Evolutionary conservation across 306 rosid species (phyloP), one percentile per base, ranked within the genome.

Genomic region (Comarum palustre): DNA sequence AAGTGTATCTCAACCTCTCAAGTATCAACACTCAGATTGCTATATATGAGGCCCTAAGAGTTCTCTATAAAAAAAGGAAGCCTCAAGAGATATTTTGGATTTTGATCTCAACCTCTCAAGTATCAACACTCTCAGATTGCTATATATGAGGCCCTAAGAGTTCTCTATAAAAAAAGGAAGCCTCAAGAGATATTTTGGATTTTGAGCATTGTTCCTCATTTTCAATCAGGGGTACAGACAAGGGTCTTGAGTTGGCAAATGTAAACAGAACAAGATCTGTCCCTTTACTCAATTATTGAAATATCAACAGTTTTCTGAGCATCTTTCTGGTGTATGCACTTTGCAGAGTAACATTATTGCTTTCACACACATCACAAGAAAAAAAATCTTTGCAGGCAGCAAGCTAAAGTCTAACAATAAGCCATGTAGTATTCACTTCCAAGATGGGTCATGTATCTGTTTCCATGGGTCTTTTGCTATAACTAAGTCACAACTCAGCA

Each of bases 201-300:
- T 8, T 65, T 22, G 36, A 61, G 24, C 42, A 16, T 25, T 66
- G 71, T 43, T 43, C 38, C 39, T 66, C 16, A 43, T 66, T 66
- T 43, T 41, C 22, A 41, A 24, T 66, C 52, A 66, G 7, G 36
- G 54, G 12, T 22, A 15, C 6, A 61, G 15, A 61, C 25, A 43
- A 42, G 14, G 55, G 17, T 45, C 10, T 27, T 19, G 10, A 25
- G 34, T 14, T 41, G 13, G 39, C 57, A 45, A 22, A 45, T 67
- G 38, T 16, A 43, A 25, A 67, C 8, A 43, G 43, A 43, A 25
- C 71, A 67, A 24, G 55, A 7, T 54, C 52, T 45, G 57, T 67
- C 38, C 16, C 43, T 22, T 45, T 45, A 19, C 27, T 62, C 67
- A 7, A 62, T 62, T 62, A 62, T 62, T 62, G 27, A 62, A 62